Percentiles rank a stretch among this genome's conserved stretches.
These are phyloP conservation scores for Ceratocystis cubensis DNA, from an alignment of 2,329 filamentous ascomycete genomes.

Conservation along the genomic window DNA sequence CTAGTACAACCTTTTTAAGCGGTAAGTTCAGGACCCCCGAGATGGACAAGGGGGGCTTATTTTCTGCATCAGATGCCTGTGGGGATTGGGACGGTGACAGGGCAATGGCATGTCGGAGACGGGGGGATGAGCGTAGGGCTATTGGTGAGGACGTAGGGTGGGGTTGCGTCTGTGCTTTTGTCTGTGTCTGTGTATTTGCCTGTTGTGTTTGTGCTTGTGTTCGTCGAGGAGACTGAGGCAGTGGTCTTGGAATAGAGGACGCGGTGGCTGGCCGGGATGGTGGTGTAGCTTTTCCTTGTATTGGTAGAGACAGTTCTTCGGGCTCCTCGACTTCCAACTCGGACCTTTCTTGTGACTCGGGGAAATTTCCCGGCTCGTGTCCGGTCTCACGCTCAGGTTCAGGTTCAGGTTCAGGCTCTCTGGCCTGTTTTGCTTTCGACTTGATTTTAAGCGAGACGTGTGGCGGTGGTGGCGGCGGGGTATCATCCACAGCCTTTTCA, in stretches of 20 bases:
- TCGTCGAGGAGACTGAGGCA: conserved; percentile 4
- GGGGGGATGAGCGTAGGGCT: conserved; percentile 32
- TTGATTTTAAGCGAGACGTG: background rate
- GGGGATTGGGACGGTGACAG: conserved; percentile 54
- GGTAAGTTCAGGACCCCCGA: conserved; percentile 26
- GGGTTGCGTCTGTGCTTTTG: conserved; percentile 17
- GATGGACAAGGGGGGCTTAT: conserved; percentile 58
- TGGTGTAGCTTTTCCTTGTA: conserved; percentile 14
- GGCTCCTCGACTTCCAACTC: conserved; percentile 20
- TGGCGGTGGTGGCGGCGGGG: conserved; percentile 6
- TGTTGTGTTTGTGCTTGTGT: conserved; percentile 18
- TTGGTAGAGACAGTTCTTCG: conserved; percentile 16
- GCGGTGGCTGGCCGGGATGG: conserved; percentile 27
- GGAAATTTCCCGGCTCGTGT: background rate
- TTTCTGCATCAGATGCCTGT: conserved; percentile 70
- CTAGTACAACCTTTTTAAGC: conserved; percentile 14
- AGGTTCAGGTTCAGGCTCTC: conserved; percentile 4
- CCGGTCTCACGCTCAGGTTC: background rate
- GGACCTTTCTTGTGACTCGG: conserved; percentile 11
- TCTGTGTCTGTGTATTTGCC: conserved; percentile 3
- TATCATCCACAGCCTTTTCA: background rate
- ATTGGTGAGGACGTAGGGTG: conserved; percentile 33
- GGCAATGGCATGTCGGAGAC: conserved; percentile 38
- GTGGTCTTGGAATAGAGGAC: conserved; percentile 21
- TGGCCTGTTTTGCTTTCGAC: background rate